Evolutionary conservation across 2,329 filamentous ascomycete species (phyloP), one percentile per base, ranked within the genome.

Genomic region (Ambrosiella xylebori): DNA sequence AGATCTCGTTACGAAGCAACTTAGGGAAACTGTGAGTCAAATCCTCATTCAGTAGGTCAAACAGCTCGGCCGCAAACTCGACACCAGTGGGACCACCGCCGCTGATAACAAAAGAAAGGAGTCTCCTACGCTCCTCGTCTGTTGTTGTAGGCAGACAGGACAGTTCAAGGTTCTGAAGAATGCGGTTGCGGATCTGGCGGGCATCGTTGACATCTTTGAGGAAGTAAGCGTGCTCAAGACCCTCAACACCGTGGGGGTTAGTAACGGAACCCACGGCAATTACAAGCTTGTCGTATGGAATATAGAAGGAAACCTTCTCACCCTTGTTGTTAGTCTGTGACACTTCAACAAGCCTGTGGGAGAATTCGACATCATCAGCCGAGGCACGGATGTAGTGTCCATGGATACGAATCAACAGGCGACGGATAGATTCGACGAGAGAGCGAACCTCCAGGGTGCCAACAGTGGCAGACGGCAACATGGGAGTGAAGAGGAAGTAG

Each of bases 401-500:
- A 59, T 81, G 78, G 27, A 95, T 80, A 57, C 82, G 77, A 57
- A 79, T 73, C 17, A 97, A 74, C 64, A 98, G 93, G 53, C 87
- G 81, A 61, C 93, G 81, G 61, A 98, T 87, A 0, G 93, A 93
- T 70, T 98, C 93, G 45, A 96, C 88, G 60, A 98, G 75, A 54
- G 89, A 95, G 63, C 91, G 79, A 65, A 97, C 74, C 67, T 95
- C 91, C 38, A 98, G 75, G 0, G 93, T 98, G 11, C 94, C 94
- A 5, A 98, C 93, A 0, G 94, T 98, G 7, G 93, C 94, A 39
- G 89, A 95, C 1, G 93, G 93, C 49, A 98, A 76, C 90, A 98
- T 97, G 0, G 93, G 93, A 1, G 93, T 98, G 70, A 98, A 98
- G 38, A 98, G 73, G 72, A 98, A 98, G 72, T 97, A 95, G 66